Evolutionary conservation across 805 yeast genomes (phyloP).

Genomic region (Barnettozyma pratensis): DNA sequence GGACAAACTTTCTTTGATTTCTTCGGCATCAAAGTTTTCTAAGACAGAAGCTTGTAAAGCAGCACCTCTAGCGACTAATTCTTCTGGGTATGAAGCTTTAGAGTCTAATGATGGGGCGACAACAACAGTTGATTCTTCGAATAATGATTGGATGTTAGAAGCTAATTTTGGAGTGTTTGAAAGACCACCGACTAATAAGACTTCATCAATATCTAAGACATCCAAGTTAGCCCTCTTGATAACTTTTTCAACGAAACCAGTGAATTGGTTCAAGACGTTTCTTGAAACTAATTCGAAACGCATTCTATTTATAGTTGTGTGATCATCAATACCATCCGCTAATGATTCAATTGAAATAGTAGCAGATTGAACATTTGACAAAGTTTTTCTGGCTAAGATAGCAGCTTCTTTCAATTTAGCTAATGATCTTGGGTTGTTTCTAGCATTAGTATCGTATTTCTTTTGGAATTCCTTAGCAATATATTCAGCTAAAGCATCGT

Average conservation of each 20-base stretch:
- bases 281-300: conserved; percentile 87
- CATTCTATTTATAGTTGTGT: conserved; percentile 87
- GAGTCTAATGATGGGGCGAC: conserved; percentile 73
- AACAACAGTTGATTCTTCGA: conserved; percentile 75
- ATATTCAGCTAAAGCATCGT: conserved; percentile 70
- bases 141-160: conserved; percentile 60
- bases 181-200: conserved; percentile 88
- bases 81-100: conserved; percentile 83
- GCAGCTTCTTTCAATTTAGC: conserved; percentile 87
- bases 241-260: conserved; percentile 66
- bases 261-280: conserved; percentile 69
- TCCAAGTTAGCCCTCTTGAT: conserved; percentile 83
- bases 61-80: conserved; percentile 88
- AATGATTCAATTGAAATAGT: conserved; percentile 92
- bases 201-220: conserved; percentile 82
- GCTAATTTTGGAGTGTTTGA: conserved; percentile 92
- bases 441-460: conserved; percentile 77
- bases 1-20: conserved; percentile 71
- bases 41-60: conserved; percentile 90
- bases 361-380: conserved; percentile 83
- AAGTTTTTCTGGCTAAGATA: conserved; percentile 80
- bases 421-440: conserved; percentile 72
- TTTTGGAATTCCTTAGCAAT: conserved; percentile 94
- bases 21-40: conserved; percentile 79
- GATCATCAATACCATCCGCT: conserved; percentile 92